Conservation (phyloP, 2,329 filamentous ascomycete species). For the Aspergillus caelatus region DNA sequence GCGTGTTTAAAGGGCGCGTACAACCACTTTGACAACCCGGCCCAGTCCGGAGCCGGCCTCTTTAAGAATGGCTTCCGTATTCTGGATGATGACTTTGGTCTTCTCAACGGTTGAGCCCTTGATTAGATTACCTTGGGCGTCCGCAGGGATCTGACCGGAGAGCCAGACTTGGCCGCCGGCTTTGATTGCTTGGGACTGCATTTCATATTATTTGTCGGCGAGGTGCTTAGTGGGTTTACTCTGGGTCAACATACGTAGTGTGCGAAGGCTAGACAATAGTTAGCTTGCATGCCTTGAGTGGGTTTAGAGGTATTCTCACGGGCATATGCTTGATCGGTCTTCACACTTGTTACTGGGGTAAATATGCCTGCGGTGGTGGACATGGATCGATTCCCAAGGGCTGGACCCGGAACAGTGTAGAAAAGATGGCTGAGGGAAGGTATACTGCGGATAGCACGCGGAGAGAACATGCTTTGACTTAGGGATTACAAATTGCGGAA, state of each 20-base stretch:
- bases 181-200: slow-evolving; percentile 50
- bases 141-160: slow-evolving; percentile 71
- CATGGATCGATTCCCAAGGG: not conserved
- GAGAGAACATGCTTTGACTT: not conserved
- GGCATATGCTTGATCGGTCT: not conserved
- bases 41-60: slow-evolving; percentile 73
- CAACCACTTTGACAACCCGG: slow-evolving; percentile 76
- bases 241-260: not conserved
- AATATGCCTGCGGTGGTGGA: not conserved
- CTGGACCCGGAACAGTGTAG: not conserved
- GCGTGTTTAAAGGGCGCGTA: not conserved
- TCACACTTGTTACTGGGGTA: not conserved
- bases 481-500: too few species aligned
- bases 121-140: slow-evolving; percentile 58
- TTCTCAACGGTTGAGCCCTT: slow-evolving; percentile 37
- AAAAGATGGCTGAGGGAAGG: not conserved
- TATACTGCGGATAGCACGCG: not conserved
- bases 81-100: slow-evolving; percentile 59
- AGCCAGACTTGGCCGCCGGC: slow-evolving; percentile 65
- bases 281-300: not conserved
- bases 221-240: not conserved
- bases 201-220: not conserved
- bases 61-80: slow-evolving; percentile 72
- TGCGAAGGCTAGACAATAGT: not conserved
- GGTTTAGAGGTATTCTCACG: not conserved